Base-by-base conservation (phyloP, 345 rosid species). In the Noccaea bulbosa region DNA sequence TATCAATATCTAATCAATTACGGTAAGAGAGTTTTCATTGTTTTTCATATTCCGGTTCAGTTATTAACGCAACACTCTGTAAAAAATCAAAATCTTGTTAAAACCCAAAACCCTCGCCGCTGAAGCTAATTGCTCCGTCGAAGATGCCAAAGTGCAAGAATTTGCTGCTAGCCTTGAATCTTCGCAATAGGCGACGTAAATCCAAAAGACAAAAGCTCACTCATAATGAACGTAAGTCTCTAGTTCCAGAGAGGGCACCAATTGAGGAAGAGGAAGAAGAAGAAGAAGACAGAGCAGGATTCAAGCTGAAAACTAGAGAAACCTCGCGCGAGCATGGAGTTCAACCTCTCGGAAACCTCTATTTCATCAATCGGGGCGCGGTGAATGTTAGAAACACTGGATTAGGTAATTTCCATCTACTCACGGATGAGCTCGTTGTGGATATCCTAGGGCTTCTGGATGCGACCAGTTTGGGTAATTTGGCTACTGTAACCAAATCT, bases 261-360 rank as follows among this genome's bases (percentile, higher is more conserved):
- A 34, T 11, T 3, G 64, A 63, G 41, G 72, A 32, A 3, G 56
- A 50, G 10, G 56, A 67, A 16, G 67, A 67, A 32, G 81, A 79
- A 7, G 84, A 75, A 43, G 84, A 70, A 11, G 85, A 63, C 6
- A 83, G 75, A 46, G 74, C 40, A 65, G 92, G 93, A 8, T 91
- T 86, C 73, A 77, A 76, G 75, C 87, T 94, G 46, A 87, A 86
- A 67, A 50, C 63, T 73, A 79, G 88, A 62, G 80, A 83, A 58
- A 80, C 84, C 14, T 83, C 91, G 12, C 77, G 79, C 47, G 57
- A 76, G 15, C 83, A 89, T 69, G 87, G 96, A 16, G 96, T 91
- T 45, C 96, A 89, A 70, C 99, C 99, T 7, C 82, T 94, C 11
- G 97, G 99, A 1, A 94, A 94, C 73, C 82, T 91, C 4, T 89